Percentiles rank a stretch among this genome's conserved stretches.
phyloP scores from a whole-genome alignment of 257 asterid genomes.

The Gentiana straminea region DNA sequence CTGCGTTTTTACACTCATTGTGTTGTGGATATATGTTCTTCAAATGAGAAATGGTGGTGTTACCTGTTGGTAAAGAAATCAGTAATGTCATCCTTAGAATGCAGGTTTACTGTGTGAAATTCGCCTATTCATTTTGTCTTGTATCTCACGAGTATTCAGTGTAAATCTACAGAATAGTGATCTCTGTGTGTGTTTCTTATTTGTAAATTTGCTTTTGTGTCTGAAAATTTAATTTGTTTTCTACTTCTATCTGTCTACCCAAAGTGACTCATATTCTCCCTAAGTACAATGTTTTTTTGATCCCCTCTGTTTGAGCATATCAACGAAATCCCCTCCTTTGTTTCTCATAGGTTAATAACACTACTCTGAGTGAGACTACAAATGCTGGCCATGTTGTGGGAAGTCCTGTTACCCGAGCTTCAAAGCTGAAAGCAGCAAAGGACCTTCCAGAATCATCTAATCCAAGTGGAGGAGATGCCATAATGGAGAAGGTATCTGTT shows the following conservation, averaged over 20 bases:
- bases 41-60: too few species aligned
- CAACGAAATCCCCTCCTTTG: background rate
- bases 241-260: background rate
- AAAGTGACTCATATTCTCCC: background rate
- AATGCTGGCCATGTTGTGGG: background rate
- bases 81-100: too few species aligned
- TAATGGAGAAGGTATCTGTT: constrained; percentile 11
- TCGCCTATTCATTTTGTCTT: too few species aligned
- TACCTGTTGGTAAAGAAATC: too few species aligned
- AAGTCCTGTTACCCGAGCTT: background rate
- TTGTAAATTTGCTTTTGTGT: too few species aligned
- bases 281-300: background rate
- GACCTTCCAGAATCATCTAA: background rate
- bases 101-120: too few species aligned
- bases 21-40: too few species aligned
- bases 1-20: too few species aligned
- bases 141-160: too few species aligned
- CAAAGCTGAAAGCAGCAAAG: constrained; percentile 1
- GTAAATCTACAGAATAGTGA: too few species aligned
- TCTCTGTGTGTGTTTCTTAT: too few species aligned
- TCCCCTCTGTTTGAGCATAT: background rate
- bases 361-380: background rate
- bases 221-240: background rate
- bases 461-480: background rate
- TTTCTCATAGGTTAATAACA: background rate